phyloP scores from a whole-genome alignment of 1,284 basidiomycete genomes.

The Tilletia walkeri region DNA sequence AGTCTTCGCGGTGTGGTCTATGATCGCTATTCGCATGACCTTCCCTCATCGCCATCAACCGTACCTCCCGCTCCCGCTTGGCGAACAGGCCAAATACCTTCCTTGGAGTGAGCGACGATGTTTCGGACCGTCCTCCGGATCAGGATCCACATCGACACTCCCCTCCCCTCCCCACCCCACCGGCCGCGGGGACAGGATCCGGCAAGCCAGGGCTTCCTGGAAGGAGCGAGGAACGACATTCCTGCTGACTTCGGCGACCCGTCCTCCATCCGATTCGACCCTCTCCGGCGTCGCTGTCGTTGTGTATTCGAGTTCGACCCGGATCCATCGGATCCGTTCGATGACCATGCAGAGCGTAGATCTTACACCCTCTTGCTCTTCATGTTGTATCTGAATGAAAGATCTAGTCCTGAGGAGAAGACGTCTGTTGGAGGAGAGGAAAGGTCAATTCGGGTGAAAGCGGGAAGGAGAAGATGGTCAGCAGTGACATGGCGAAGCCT shows the following conservation, averaged over 20 bases:
- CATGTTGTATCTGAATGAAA: too few species aligned
- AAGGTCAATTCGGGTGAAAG: too few species aligned
- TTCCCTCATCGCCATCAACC: background rate
- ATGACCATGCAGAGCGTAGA: too few species aligned
- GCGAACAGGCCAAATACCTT: background rate
- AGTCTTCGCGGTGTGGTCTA: too few species aligned
- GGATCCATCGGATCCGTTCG: background rate
- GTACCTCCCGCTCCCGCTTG: background rate
- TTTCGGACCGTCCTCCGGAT: background rate
- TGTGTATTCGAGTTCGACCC: background rate
- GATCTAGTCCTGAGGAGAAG: too few species aligned
- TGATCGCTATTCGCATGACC: background rate
- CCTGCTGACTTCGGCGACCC: background rate
- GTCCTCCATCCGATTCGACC: slow-evolving; percentile 5
- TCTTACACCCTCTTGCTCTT: too few species aligned
- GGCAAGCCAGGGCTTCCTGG: background rate
- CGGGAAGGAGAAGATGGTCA: too few species aligned
- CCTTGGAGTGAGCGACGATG: background rate
- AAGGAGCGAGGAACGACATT: background rate
- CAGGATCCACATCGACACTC: too few species aligned
- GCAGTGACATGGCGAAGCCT: too few species aligned
- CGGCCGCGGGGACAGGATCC: too few species aligned
- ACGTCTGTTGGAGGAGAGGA: too few species aligned
- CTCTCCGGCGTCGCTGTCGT: background rate
- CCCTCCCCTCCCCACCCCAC: too few species aligned